Evolutionary conservation across 2,329 filamentous ascomycete species (phyloP), one percentile per base, ranked within the genome.

Genomic region (Achaetomium macrosporum): DNA sequence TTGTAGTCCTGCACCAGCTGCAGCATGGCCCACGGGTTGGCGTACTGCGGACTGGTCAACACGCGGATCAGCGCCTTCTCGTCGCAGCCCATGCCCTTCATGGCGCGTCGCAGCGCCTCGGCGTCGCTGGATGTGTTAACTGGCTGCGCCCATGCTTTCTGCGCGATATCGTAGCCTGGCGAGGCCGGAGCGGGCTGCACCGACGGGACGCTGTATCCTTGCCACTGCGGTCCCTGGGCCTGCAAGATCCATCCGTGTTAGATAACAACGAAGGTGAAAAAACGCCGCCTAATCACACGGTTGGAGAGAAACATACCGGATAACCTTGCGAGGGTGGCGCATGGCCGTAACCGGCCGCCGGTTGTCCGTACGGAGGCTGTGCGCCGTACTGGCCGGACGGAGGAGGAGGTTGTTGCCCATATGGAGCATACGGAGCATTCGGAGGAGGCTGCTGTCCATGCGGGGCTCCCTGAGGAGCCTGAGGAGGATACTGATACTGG

Each of bases 1-100:
- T 82, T 73, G 71, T 5, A 87, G 96, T 51, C 49, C 15, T 35
- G 36, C 42, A 51, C 49, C 36, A 51, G 42, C 49, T 46, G 49
- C 36, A 20, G 25, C 42, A 51, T 29, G 11, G 49, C 49, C 49
- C 49, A 51, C 10, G 49, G 49, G 29, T 42, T 74, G 1, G 90
- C 86, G 59, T 93, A 88, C 56, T 93, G 88, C 56, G 90, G 84
- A 58, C 77, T 79, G 2, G 85, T 73, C 5, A 96, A 73, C 4
- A 84, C 73, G 2, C 75, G 73, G 59, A 95, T 90, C 13, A 96
- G 73, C 0, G 78, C 69, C 62, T 83, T 85, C 67, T 96, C 90
- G 63, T 96, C 83, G 0, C 90, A 96, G 30, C 90, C 91, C 57
- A 95, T 88, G 0, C 66, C 90, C 69, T 95, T 95, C 89, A 96